A percentile compares a stretch with the other conserved stretches of the same genome.
phyloP scores from a whole-genome alignment of 2,329 filamentous ascomycete genomes.

The Paraconiothyrium sp. region DNA sequence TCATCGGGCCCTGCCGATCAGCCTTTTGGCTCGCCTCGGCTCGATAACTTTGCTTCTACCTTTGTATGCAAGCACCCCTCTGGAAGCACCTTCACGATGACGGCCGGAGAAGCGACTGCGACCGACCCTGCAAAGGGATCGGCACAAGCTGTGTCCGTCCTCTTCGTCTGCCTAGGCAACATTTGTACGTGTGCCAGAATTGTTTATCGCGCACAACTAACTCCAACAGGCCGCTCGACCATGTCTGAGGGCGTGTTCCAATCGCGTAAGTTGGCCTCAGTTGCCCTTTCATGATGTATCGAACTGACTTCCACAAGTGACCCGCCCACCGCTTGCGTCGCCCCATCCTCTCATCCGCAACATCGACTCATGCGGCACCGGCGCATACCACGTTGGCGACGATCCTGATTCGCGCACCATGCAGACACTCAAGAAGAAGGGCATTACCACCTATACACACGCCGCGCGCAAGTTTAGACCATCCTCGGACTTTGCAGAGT shows the following conservation, averaged over 20 bases:
- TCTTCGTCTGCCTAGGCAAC: conserved; percentile 97
- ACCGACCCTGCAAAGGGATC: conserved; percentile 11
- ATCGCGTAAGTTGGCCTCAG: conserved; percentile 48
- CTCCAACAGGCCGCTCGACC: conserved; percentile 70
- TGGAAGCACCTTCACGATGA: conserved; percentile 1
- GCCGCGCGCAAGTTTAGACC: conserved; percentile 75
- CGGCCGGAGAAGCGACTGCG: background rate
- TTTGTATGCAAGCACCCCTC: background rate
- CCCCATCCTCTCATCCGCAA: conserved; percentile 64
- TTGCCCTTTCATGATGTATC: no score
- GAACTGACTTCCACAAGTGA: conserved; percentile 50
- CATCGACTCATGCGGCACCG: conserved; percentile 92
- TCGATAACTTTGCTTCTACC: background rate
- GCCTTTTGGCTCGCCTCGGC: background rate
- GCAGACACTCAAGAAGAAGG: conserved; percentile 76
- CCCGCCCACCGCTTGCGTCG: conserved; percentile 61
- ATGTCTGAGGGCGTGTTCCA: conserved; percentile 97
- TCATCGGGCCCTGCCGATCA: conserved; percentile 14
- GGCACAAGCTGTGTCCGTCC: conserved; percentile 68
- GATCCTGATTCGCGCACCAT: conserved; percentile 85
- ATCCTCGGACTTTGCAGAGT: conserved; percentile 78
- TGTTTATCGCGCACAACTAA: conserved; percentile 11
- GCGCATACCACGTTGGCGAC: conserved; percentile 82
- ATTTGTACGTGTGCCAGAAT: conserved; percentile 71
- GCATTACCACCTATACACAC: conserved; percentile 81